These are phyloP conservation scores for Collybia sordida DNA, from an alignment of 768 basidiomycete genomes.

Conservation along the genomic window DNA sequence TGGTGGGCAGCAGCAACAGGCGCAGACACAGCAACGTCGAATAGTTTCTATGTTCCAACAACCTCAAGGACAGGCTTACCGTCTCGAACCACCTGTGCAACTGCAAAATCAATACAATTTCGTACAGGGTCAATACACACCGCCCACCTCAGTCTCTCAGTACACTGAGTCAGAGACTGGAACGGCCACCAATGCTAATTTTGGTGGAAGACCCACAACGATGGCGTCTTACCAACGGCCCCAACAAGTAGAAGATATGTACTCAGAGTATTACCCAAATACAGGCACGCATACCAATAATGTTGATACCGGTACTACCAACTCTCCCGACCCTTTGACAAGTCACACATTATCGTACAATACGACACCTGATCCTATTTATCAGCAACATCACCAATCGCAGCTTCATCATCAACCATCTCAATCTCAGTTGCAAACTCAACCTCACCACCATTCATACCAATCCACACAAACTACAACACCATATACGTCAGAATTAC, in stretches of 20 bases:
- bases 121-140: conserved; percentile 23
- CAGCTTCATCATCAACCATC: conserved; percentile 14
- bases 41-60: conserved; percentile 13
- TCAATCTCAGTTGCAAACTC: conserved; percentile 9
- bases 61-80: conserved; percentile 16
- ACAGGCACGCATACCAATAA: conserved; percentile 12
- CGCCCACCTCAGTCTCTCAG: conserved; percentile 17
- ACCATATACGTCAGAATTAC: conserved; percentile 5
- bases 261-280: conserved; percentile 15
- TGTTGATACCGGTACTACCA: background rate
- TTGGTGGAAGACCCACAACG: conserved; percentile 7
- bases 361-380: conserved; percentile 26
- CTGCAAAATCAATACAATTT: conserved; percentile 25
- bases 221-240: conserved; percentile 8
- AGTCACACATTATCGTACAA: conserved; percentile 22
- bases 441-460: conserved; percentile 8
- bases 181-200: conserved; percentile 19
- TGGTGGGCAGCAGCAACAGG: conserved; percentile 25
- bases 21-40: background rate
- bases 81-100: conserved; percentile 14
- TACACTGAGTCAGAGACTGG: conserved; percentile 21
- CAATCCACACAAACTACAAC: conserved; percentile 1
- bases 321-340: conserved; percentile 10
- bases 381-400: conserved; percentile 16
- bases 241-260: conserved; percentile 11